Base-by-base conservation (phyloP, 352 stramenopile species). In the Pythium monospermum region DNA sequence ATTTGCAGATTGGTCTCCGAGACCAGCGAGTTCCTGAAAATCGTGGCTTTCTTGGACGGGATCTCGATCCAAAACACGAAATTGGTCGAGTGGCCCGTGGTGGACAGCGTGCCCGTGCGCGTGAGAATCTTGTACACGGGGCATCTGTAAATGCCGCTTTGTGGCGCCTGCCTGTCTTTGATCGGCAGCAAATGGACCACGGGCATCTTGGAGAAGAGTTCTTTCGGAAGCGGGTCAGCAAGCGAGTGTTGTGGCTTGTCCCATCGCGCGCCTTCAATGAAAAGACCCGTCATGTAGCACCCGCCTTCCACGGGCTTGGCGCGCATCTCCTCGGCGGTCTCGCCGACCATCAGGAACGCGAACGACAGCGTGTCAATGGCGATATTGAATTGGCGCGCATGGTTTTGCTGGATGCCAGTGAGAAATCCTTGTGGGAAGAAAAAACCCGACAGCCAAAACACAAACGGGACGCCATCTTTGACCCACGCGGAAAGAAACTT, bases 61-160 rank as follows among this genome's bases (percentile, higher is more conserved):
- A 97, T 76, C 57, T 96, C 87, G 57, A 97, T 93, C 91, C 89
- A 97, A 64, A 96, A 93, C 49, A 97, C 80, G 66, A 97, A 97
- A 68, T 97, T 97, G n/a, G 89, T 96, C 16, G 72, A 92, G 55
- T 97, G 89, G 6, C 89, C 89, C 2, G 89, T 97, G 11, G 89
- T 97, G 0, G 83, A 93, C 7, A 97, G 66, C 16, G 83, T 95
- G 18, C 88, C 89, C 18, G 78, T 84, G 40, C 93, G 71, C 19
- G 85, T 97, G 40, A 98, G 76, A 35, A 97, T 94, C 66, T 98
- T 98, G 73, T 98, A 98, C 26, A 98, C 84, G 0, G 94, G 94
- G 37, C 90, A 97, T 19, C 88, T 86, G 45, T 98, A 98, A 40
- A 98, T 82, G 32, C 85, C 83, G 40, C 76, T 74, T 21, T 80